Evolutionary conservation across 495 filamentous ascomycete genomes (phyloP).

Genomic region (Aspergillus biplanus): DNA sequence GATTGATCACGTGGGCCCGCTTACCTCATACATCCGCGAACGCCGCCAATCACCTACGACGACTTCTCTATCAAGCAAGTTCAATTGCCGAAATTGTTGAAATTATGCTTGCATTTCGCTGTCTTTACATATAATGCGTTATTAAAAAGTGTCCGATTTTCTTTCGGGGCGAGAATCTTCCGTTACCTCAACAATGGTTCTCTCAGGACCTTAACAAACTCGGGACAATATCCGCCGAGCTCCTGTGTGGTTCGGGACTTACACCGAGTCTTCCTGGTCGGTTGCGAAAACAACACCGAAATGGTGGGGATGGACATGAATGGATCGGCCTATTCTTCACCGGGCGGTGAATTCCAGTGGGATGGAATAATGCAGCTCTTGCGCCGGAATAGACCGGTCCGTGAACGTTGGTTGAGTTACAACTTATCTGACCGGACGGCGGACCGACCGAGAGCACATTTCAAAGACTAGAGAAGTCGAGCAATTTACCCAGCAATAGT

Average conservation of each 20-base stretch:
- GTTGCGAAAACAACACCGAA: background rate
- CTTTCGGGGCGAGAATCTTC: background rate
- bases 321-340: background rate
- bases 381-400: conserved; percentile 1
- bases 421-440: background rate
- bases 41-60: too few species aligned
- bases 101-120: background rate
- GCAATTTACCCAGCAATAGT: background rate
- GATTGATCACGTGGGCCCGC: conserved; percentile 13
- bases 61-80: background rate
- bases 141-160: background rate
- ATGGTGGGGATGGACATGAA: background rate
- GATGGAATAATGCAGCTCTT: background rate
- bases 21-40: too few species aligned
- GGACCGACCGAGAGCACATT: background rate
- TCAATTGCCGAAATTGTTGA: conserved; percentile 12
- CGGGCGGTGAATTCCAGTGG: background rate
- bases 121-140: background rate
- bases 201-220: background rate
- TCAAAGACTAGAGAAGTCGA: background rate
- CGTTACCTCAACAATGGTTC: background rate
- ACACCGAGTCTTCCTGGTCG: conserved; percentile 1
- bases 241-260: background rate
- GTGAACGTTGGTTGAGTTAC: background rate
- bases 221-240: conserved; percentile 15